Base-by-base conservation (phyloP, 768 basidiomycete genomes). In the Auricularia sp. region DNA sequence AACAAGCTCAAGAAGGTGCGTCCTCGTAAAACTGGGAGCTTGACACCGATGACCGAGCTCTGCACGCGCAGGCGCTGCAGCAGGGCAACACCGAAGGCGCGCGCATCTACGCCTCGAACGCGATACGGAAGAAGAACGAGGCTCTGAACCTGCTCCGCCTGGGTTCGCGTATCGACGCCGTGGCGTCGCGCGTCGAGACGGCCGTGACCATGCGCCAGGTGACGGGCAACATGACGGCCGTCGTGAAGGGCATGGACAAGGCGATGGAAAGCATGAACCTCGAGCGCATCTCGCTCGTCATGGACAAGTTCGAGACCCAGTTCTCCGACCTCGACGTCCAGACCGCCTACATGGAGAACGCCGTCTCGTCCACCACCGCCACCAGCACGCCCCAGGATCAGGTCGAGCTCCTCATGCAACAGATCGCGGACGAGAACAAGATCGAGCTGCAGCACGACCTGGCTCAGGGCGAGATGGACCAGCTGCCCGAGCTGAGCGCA, bases 181-280 rank as follows among this genome's bases (percentile, higher is more conserved):
- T 98, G 8, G 91, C 96, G 2, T 94, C 92, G 71, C 80, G 96
- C 33, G 95, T 99, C 0, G 97, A 99, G 78, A 98, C 97, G 18
- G 97, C 97, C 0, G 94, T 98, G 53, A 98, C 96, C 64, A 98
- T 99, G 93, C 85, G 92, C 61, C 85, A 92, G 76, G 90, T 99
- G 47, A 96, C 97, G 36, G 93, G 93, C 3, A 94, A 88, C 74
- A 97, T 99, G 96, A 87, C 93, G 16, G 88, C 87, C 42, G 97
- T 98, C 2, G 97, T 99, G 56, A 87, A 86, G 71, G 95, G 94
- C 39, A 98, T 99, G 97, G 97, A 99, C 74, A 91, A 89, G 73
- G 97, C 97, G 3, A 98, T 99, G 97, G 90, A 97, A 70, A 90
- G 82, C 76, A 99, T 99, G 97, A 98, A 99, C 79, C 83, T 98